phyloP scores from a whole-genome alignment of 176 grass and related monocot species.

The Carex myosuroides region DNA sequence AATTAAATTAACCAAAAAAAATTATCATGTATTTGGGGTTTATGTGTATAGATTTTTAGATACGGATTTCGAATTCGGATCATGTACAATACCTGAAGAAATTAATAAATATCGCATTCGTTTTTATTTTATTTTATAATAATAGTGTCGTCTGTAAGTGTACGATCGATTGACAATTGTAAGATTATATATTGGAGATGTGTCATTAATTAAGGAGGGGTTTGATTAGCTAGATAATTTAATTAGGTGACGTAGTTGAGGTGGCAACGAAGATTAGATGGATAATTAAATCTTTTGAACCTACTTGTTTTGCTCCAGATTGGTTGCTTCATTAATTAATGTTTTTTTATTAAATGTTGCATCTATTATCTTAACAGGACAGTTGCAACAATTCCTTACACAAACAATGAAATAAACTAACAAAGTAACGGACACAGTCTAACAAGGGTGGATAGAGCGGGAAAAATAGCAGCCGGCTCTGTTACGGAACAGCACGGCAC shows the following conservation, averaged over 20 bases:
- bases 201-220: conserved; percentile 44
- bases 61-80: neutral
- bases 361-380: too few relatives aligned
- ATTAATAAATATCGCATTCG: neutral
- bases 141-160: neutral
- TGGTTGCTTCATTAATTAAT: neutral
- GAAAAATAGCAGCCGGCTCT: too few relatives aligned
- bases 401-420: too few relatives aligned
- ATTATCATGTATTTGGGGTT: neutral
- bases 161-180: neutral
- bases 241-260: conserved; percentile 53
- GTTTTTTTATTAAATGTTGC: neutral
- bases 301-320: conserved; percentile 21
- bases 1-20: neutral
- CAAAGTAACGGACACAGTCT: too few relatives aligned
- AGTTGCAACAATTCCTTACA: too few relatives aligned
- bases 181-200: conserved; percentile 37
- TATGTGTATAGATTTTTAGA: neutral
- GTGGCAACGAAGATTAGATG: conserved; percentile 38
- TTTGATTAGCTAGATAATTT: conserved; percentile 25
- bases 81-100: neutral
- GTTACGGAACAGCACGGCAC: too few relatives aligned
- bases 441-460: too few relatives aligned
- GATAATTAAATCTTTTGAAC: conserved; percentile 50
- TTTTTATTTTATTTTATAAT: neutral